Percentiles rank a stretch among this genome's conserved stretches.
phyloP scores from a whole-genome alignment of 148 eudicot species.

The Camellia granthamiana region DNA sequence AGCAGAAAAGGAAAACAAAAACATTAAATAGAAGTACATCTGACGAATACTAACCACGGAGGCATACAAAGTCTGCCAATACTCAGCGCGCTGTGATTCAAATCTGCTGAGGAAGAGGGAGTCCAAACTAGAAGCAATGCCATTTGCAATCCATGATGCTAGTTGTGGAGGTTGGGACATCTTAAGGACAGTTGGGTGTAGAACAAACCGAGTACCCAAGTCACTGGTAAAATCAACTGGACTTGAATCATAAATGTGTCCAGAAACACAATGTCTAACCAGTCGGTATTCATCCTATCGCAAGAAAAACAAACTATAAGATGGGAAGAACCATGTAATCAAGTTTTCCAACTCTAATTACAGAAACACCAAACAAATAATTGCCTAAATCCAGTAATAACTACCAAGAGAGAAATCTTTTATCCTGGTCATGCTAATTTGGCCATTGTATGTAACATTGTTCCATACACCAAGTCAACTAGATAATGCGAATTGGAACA shows the following conservation, averaged over 20 bases:
- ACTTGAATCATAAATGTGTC: constrained; percentile 80
- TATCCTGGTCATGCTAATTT: neutral
- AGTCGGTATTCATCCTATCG: constrained; percentile 60
- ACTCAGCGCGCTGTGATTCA: constrained; percentile 88
- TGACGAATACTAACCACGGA: constrained; percentile 60
- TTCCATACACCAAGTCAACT: neutral
- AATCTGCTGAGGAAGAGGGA: constrained; percentile 77
- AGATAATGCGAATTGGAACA: neutral
- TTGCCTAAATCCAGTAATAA: neutral
- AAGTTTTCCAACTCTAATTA: neutral
- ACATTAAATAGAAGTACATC: constrained; percentile 1
- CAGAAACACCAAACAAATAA: neutral
- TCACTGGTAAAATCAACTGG: constrained; percentile 90
- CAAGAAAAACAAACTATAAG: neutral
- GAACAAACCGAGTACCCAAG: constrained; percentile 68
- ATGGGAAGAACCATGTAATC: neutral
- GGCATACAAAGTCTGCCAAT: constrained; percentile 92
- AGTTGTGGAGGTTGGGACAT: constrained; percentile 64
- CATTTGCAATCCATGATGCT: constrained; percentile 66
- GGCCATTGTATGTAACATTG: neutral
- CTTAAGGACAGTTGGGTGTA: constrained; percentile 73
- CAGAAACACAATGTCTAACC: constrained; percentile 72
- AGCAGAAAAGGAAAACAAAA: constrained; percentile 5
- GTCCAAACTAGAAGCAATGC: constrained; percentile 71
- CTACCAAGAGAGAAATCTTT: too few species aligned